Evolutionary conservation across 2,329 filamentous ascomycete species (phyloP), one percentile per base, ranked within the genome.

Genomic region (Diplodia mutila): DNA sequence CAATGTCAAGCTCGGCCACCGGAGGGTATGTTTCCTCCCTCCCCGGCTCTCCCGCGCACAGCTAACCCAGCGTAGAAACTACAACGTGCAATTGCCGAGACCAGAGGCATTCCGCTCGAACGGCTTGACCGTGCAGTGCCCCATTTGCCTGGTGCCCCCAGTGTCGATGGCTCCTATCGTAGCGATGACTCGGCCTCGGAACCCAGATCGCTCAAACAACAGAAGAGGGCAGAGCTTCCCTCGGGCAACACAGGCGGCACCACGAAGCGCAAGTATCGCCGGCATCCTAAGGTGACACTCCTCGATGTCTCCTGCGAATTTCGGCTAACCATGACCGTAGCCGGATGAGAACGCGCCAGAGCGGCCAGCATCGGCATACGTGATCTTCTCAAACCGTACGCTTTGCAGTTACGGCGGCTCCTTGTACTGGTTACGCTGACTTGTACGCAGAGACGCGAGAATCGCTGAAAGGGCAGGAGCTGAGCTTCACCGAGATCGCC

Each of bases 321-420:
- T 16, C 18, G 53, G 23, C 29, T 48, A 21, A 27, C 14, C 37
- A n/a, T 14, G 42, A 54, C 63, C 68, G 32, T 74, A 92, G 87
- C 84, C 91, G 3, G 92, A 95, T 72, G 90, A 93, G 68, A 88
- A 92, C 80, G 91, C 91, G 0, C 92, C 92, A 1, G 91, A 94
- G 74, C 85, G 91, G 27, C 91, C 92, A 1, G 90, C 91, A 0
- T 94, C 91, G 4, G 92, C 91, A 61, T 94, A 94, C 79, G 92
- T 94, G 14, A 86, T 94, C 18, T 95, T 95, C 74, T 94, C 92
- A 0, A 94, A 94, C 73, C 91, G 90, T 92, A 78, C 81, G 89
- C 84, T 37, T 16, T 52, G 9, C 61, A 42, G 7, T 34, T 34
- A 11, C 14, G 14, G 11, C 18, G 27, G 16, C 11, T 18, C 32